These are phyloP conservation scores for Boletus patriciae DNA, from an alignment of 768 basidiomycete genomes.

Conservation along the genomic window DNA sequence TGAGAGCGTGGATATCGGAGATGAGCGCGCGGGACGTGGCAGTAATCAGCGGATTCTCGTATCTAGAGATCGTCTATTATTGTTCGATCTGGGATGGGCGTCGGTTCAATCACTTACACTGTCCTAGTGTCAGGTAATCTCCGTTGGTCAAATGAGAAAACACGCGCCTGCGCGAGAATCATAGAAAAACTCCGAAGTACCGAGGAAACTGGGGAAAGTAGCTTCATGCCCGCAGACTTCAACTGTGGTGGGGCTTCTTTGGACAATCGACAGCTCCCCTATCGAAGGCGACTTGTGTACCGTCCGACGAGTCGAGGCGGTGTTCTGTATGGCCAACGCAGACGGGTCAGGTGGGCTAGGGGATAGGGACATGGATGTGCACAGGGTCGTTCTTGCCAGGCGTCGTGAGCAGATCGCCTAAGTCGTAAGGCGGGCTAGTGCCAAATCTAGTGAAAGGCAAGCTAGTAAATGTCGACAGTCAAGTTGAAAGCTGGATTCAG, in stretches of 20 bases:
- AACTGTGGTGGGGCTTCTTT: constrained; percentile 55
- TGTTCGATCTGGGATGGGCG: not conserved
- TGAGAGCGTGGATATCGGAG: constrained; percentile 65
- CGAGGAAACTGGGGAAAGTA: constrained; percentile 44
- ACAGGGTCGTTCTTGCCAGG: not conserved
- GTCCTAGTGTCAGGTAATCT: constrained; percentile 6
- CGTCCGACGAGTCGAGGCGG: not conserved
- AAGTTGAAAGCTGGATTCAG: not conserved
- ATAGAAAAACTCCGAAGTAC: constrained; percentile 61
- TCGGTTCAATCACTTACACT: constrained; percentile 30
- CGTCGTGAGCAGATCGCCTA: not conserved
- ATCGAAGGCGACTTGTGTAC: constrained; percentile 14
- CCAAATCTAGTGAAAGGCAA: not conserved
- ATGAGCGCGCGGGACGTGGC: constrained; percentile 73
- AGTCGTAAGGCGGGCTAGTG: not conserved
- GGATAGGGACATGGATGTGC: constrained; percentile 11
- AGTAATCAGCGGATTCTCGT: constrained; percentile 78
- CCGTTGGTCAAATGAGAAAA: constrained; percentile 1
- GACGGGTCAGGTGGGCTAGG: not conserved
- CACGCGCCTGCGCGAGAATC: constrained; percentile 68
- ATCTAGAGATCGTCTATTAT: constrained; percentile 41
- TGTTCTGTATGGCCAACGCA: not conserved
- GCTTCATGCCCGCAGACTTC: constrained; percentile 66
- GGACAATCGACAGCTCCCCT: constrained; percentile 35
- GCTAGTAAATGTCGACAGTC: not conserved